Base-by-base conservation (phyloP, 306 rosid genomes). In the Potentilla sterilis region DNA sequence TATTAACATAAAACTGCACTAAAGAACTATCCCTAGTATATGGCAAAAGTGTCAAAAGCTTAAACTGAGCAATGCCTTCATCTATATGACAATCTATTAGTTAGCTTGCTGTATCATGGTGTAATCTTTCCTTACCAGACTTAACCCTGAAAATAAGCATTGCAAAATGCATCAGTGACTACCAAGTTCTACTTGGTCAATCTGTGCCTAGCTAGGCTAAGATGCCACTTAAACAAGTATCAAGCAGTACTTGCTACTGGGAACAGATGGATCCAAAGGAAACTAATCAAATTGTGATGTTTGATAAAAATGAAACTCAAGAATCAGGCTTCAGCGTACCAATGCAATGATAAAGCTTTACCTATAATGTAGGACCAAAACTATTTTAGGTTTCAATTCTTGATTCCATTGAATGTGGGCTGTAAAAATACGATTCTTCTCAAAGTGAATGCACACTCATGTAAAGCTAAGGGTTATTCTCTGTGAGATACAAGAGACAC, bases 401-500 rank as follows among this genome's bases (percentile, higher is more conserved):
- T 41, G 41, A 40, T 73, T 42, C 40, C 41, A 41, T 18, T 54
- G 28, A 73, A 41, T 16, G 15, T 42, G 77, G 7, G 69, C 43
- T 35, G 35, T 24, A 15, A 57, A 57, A 15, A 42, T 42, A 58
- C 0, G 19, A 73, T 16, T 54, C 66, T 14, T 52, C 14, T 4
- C 67, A 55, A 19, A 40, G 41, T 52, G 28, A 52, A 71, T 19
- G 48, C 48, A 21, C 19, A 72, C 22, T 16, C 32, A 13, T 38
- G 76, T n/a, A 22, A 55, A 40, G 52, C 6, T 6, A 35, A 52
- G 63, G 5, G 4, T 72, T 72, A 72, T 72, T 54, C 76, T 72
- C 49, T 38, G 40, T 72, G 22, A 54, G 47, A 51, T 24, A 21
- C 34, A 42, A 9, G 24, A 32, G 24, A 32, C 18, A 61, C 32